Base-by-base conservation (phyloP, 163 green algal species). In the Scenedesmus sp. region DNA sequence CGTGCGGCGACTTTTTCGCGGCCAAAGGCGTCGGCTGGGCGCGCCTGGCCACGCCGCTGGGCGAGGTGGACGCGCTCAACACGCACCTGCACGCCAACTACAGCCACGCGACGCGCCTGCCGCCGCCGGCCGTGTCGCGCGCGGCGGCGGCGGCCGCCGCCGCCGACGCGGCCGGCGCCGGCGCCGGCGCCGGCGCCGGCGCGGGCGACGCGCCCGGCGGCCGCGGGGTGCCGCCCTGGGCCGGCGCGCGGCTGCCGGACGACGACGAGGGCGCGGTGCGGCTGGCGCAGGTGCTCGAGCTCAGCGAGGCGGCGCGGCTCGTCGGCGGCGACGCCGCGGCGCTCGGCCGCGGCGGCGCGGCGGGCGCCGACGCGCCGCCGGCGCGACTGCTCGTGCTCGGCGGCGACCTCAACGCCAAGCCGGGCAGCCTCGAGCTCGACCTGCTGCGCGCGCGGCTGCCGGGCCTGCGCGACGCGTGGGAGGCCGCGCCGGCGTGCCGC, bases 11-110 rank as follows among this genome's bases (percentile, higher is more conserved):
- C 75, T 89, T 75, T 70, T 78, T 79, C 17, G 84, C 84, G 0
- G 74, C 60, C 22, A 89, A 89, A 87, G 85, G 86, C 28, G 74
- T 90, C 2, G 86, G 86, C 42, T 90, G 83, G 83, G 75, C 63
- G 11, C 83, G 81, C 0, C 17, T 90, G 6, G 6, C 26, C 11
- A 75, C 53, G 9, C 84, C 78, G 0, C 22, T 50, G 4, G 84
- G 84, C 20, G 67, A 78, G 2, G 34, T 89, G 0, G 84, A 91
- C 50, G 78, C 89, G 0, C 88, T 85, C 78, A 91, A 91, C 78
- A 91, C 84, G 0, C 86, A 91, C 86, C 70, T 86, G 54, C 84
- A 89, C 66, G 81, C 84, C 36, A 91, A 91, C 66, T 91, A 91
- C 78, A 67, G 45, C 20, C 85, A 88, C 63, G 75, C 74, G 57